Percentiles rank a stretch among this genome's conserved stretches.
Conservation (phyloP, 2,329 filamentous ascomycete genomes). For the Stylonectria norvegica region DNA sequence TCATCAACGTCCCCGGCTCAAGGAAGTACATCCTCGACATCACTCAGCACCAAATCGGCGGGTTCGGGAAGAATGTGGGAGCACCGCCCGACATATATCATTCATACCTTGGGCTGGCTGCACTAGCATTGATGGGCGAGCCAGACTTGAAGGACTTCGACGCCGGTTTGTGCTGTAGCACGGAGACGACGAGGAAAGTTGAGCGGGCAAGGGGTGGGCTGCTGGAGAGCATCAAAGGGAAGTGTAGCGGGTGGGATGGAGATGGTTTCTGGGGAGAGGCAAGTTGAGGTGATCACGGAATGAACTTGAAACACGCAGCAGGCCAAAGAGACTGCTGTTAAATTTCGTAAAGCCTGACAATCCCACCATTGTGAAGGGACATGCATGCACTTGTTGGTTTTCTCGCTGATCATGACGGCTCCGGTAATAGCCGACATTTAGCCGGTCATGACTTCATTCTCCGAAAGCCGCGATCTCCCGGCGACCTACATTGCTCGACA, state of each 20-base stretch:
- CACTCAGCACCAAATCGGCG: slow-evolving; percentile 82
- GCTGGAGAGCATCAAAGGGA: slow-evolving; percentile 16
- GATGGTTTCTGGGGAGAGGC: slow-evolving; percentile 22
- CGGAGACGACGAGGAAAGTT: slow-evolving; percentile 52
- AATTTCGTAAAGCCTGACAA: not conserved
- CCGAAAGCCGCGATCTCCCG: not conserved
- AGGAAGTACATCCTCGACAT: slow-evolving; percentile 79
- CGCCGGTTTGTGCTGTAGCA: slow-evolving; percentile 70
- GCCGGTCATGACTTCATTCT: slow-evolving; percentile 18
- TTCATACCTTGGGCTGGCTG: slow-evolving; percentile 80
- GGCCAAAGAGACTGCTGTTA: not conserved
- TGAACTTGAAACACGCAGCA: not conserved
- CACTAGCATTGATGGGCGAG: slow-evolving; percentile 71
- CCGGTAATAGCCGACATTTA: slow-evolving; percentile 13
- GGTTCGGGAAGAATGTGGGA: slow-evolving; percentile 71
- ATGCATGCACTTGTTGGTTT: not conserved
- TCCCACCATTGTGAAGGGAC: not conserved
- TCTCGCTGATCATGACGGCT: not conserved
- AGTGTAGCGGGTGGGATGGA: slow-evolving; percentile 13
- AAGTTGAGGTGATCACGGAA: not conserved
- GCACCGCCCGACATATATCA: slow-evolving; percentile 79
- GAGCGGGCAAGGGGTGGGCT: slow-evolving; percentile 43
- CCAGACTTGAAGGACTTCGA: slow-evolving; percentile 68
- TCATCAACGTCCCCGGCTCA: slow-evolving; percentile 59
- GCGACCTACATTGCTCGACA: not conserved